Conservation (phyloP, 495 filamentous ascomycete genomes). For the Xylaria curta region DNA sequence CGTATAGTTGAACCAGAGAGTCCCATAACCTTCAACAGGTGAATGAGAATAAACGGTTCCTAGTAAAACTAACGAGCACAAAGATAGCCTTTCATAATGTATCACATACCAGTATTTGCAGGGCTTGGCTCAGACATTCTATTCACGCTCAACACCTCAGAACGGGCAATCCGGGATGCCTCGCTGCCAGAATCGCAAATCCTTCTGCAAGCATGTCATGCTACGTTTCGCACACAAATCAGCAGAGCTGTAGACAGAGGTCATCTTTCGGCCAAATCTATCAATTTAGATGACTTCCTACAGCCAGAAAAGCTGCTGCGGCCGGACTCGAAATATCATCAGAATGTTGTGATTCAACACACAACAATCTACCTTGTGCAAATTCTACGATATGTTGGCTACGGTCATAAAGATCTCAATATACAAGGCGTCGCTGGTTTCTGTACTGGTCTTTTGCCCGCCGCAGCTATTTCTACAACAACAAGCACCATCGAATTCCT, state of each 20-base stretch:
- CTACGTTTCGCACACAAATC: constrained; percentile 11
- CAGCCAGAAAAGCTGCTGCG: constrained; percentile 17
- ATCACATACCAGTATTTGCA: constrained; percentile 24
- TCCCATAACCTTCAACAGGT: not conserved
- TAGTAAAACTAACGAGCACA: not conserved
- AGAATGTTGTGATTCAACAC: constrained; percentile 22
- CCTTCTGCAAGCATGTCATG: constrained; percentile 17
- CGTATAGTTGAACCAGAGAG: not conserved
- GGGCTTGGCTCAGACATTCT: constrained; percentile 23
- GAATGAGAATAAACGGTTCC: not conserved
- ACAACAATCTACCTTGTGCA: constrained; percentile 21
- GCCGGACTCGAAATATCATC: constrained; percentile 11
- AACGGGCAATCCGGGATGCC: constrained; percentile 17
- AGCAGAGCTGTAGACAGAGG: constrained; percentile 14
- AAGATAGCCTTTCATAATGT: constrained; percentile 21
- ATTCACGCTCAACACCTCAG: constrained; percentile 18
- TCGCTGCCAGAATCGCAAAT: constrained; percentile 23
- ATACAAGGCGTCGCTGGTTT: constrained; percentile 18
- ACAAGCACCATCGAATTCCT: constrained; percentile 15
- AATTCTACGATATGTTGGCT: constrained; percentile 15
- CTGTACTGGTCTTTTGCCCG: constrained; percentile 22
- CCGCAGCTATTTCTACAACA: constrained; percentile 11
- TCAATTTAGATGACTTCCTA: constrained; percentile 22
- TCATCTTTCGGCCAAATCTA: not conserved
- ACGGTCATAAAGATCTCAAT: not conserved